Evolutionary conservation across 1,139 yeast species (phyloP), one percentile per base, ranked within the genome.

Genomic region (Trichomonascaceae sp.): DNA sequence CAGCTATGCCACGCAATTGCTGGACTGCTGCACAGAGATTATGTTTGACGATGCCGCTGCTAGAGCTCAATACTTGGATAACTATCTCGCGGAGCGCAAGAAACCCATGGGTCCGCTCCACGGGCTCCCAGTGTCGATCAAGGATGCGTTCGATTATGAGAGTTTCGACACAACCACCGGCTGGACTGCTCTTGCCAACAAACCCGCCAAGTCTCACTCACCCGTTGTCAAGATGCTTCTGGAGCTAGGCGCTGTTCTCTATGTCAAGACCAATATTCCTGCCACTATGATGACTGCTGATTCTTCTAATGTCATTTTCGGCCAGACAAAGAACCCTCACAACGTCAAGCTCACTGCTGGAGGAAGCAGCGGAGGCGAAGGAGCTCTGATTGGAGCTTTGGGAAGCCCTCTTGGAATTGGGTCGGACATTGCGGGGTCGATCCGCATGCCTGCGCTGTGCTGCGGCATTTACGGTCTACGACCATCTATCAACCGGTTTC

Each of bases 341-440:
- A 69, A 72, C 43, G 54, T 59, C 17, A 44, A 45, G 1, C 53
- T 71, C 20, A 55, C 71, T 2, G 50, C 66, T 13, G 79, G 79
- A 22, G 80, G 80, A 1, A 67, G 74, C 3, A 65, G 74, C 6
- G 77, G 78, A 5, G 81, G 81, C 30, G 80, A 71, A 47, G 77
- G 71, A 9, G 67, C 77, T 0, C 47, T 73, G n/a, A 50, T 71
- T 17, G 75, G 67, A 1, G 50, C 67, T 18, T 59, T 60, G 29
- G 76, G 69, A 4, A 59, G 74, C 0, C 49, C 62, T 5, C 43
- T 71, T 20, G 79, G 78, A 0, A 52, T 73, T 28, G 78, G 78
- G 9, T 70, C 77, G 13, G 80, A 75, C 51, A 71, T 75, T 43
- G 80, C 79, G n/a, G 81, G 81, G 3, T 63, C 72, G 17, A 70